Base-by-base conservation (phyloP, 2,329 filamentous ascomycete genomes). In the Epichloe baconii region DNA sequence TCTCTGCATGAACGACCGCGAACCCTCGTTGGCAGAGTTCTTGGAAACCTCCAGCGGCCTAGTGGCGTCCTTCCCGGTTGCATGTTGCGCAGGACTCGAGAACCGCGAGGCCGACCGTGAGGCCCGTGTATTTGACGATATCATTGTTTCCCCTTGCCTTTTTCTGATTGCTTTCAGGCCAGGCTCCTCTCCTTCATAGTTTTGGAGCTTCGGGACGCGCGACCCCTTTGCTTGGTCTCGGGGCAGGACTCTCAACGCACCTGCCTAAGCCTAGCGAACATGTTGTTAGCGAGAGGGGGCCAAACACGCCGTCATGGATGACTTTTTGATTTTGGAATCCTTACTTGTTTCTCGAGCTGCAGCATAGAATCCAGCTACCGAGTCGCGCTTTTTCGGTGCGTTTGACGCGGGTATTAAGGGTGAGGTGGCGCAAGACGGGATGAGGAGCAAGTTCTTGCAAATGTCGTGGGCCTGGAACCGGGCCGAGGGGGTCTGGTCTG, bases 1-100 rank as follows among this genome's bases (percentile, higher is more conserved):
- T 54, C 69, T 69, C 56, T 75, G 69, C 74, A 81, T 73, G 53
- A 79, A 73, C 15, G 66, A 65, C 57, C 70, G 69, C 53, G 74
- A 70, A 17, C 64, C 67, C 49, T 70, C 67, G 50, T 59, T 66
- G 5, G 58, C 60, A 12, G 63, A 56, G 52, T 54, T 61, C 60
- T 65, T 68, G 57, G 68, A 56, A 57, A 66, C 57, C 63, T 74
- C 65, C 61, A 67, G 58, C 48, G 66, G 52, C 56, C 62, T 62
- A 55, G 60, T 64, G 51, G 36, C 35, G 17, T 50, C 34, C 44
- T 46, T 49, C 55, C 59, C 66, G 52, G 59, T 56, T 40, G 58
- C n/a, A 23, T 23, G 55, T 55, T 68, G 68, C 49, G 71, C 68
- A 31, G 77, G 77, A 58, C 77, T 80, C 54, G 77, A 78, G 58